phyloP scores from a whole-genome alignment of 208 protist species.

The Phytomonas sp. region DNA sequence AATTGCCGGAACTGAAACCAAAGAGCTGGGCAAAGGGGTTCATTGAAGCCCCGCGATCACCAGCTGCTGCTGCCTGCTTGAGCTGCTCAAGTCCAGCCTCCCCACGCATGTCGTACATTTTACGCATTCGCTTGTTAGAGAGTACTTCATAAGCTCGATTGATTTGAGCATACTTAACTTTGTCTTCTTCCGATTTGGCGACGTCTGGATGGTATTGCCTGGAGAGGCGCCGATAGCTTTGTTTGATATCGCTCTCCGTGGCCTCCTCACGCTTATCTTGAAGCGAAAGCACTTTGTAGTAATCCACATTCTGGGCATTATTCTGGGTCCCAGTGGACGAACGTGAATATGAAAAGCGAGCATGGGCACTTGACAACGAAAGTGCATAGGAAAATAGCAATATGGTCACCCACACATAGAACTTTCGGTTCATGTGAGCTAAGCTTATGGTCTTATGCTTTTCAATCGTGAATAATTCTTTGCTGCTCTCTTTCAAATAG shows the following conservation, averaged over 20 bases:
- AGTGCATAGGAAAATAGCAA: neutral
- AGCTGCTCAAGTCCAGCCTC: constrained; percentile 78
- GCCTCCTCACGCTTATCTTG: constrained; percentile 40
- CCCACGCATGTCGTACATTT: constrained; percentile 90
- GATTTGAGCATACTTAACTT: constrained; percentile 61
- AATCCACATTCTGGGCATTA: constrained; percentile 44
- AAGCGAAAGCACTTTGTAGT: constrained; percentile 68
- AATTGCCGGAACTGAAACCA: constrained; percentile 25
- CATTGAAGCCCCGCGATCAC: constrained; percentile 16
- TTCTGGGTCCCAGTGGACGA: neutral
- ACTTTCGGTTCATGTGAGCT: neutral
- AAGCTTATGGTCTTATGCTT: neutral
- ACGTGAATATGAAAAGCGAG: neutral
- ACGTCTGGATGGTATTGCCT: constrained; percentile 80
- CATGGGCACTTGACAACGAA: neutral
- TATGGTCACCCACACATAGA: neutral
- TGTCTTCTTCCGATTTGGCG: constrained; percentile 36
- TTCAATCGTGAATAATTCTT: neutral
- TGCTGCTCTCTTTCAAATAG: neutral
- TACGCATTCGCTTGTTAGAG: constrained; percentile 76
- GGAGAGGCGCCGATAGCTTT: constrained; percentile 63
- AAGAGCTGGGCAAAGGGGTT: constrained; percentile 49
- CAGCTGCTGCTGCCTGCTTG: constrained; percentile 17
- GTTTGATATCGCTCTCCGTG: constrained; percentile 79
- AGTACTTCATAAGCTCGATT: constrained; percentile 89